Base-by-base conservation (phyloP, 306 rosid genomes). In the Quercus parvula region DNA sequence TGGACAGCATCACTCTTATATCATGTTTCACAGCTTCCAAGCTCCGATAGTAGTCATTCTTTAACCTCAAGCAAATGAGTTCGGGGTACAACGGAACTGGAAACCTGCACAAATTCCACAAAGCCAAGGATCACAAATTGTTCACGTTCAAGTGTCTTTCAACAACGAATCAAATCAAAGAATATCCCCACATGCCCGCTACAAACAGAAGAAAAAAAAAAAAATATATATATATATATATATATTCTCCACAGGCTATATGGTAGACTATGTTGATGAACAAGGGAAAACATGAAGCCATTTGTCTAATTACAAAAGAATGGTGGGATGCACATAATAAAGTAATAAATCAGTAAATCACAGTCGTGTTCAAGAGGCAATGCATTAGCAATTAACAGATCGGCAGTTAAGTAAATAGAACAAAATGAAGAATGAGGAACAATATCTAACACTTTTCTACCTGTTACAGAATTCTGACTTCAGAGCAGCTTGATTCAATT, bases 1-100 rank as follows among this genome's bases (percentile, higher is more conserved):
- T 90, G 24, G 84, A 78, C 58, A 91, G 63, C 92, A 91, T 89
- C 74, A 87, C 89, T 74, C 4, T 75, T 49, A 92, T 86, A 81
- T 93, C 98, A 81, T 88, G 90, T 88, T 86, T 87, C 56, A 82
- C 92, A 74, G 89, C 89, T 77, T 93, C 92, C 85, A 87, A 79
- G 73, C 86, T 87, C 79, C 98, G 84, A 70, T 93, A 91, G 81
- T 93, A 93, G 74, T 91, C 78, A 68, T 90, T 90, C 80, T 41
- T 73, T 58, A 93, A 75, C 78, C 97, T 91, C 64, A 80, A 57
- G 55, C 75, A 84, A 81, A 93, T 90, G 76, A 91, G 81, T 81
- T 88, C 94, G 12, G 94, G 98, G 81, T 82, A 84, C 25, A 93
- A 81, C 12, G 86, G 92, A 77, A 76, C 93, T 1, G 94, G 87